Percentiles rank a stretch among this genome's conserved stretches.
Conservation (phyloP, 306 rosid species). For the Cucurbita ficifolia region DNA sequence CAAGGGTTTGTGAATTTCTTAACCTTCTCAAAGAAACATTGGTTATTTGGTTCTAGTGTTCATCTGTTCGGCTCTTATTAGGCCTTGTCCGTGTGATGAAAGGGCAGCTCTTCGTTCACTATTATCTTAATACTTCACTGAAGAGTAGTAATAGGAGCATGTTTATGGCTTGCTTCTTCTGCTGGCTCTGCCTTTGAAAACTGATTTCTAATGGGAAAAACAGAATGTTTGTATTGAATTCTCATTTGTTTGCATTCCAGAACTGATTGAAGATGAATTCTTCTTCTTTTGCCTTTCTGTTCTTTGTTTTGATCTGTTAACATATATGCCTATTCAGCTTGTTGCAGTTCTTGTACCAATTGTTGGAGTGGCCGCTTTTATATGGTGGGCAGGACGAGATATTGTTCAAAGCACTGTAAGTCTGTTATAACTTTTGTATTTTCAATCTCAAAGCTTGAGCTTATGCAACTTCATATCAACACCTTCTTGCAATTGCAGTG, state of each 20-base stretch:
- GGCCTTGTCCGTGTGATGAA: too few species aligned
- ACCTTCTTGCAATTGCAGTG: conserved; percentile 48
- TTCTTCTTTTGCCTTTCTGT: background rate
- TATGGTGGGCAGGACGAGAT: conserved; percentile 97
- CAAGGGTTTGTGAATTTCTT: background rate
- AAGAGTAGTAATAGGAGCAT: too few species aligned
- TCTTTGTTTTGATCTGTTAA: background rate
- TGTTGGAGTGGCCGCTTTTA: conserved; percentile 77
- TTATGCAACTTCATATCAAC: background rate
- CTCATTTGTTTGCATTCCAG: background rate
- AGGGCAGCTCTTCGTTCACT: too few species aligned
- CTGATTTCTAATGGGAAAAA: background rate
- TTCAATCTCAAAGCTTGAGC: conserved; percentile 6
- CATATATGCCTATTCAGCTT: conserved; percentile 35
- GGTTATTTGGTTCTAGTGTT: background rate
- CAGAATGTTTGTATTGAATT: background rate
- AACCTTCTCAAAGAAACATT: background rate
- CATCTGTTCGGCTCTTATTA: too few species aligned
- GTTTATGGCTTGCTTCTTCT: background rate
- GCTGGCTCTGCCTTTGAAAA: background rate
- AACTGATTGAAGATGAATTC: background rate
- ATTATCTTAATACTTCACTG: too few species aligned
- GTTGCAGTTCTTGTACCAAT: conserved; percentile 68
- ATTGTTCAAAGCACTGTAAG: conserved; percentile 82
- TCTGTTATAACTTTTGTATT: conserved; percentile 9